phyloP scores from a whole-genome alignment of 2,329 filamentous ascomycete genomes.

The Bretziella fagacearum region DNA sequence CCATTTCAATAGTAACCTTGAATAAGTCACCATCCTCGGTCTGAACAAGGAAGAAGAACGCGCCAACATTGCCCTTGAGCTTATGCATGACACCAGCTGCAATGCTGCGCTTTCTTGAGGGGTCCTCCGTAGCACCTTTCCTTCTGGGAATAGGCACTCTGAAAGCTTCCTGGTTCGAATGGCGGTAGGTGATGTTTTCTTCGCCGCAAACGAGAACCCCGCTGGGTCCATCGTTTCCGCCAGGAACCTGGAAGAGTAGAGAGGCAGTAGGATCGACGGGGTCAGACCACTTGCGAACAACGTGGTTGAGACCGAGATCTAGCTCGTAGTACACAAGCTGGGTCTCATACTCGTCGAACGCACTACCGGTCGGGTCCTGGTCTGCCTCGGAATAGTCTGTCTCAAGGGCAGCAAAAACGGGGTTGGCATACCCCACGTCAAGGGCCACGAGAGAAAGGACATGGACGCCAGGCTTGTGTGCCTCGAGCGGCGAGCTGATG shows the following conservation, averaged over 20 bases:
- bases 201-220: conserved; percentile 90
- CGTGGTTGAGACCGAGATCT: conserved; percentile 89
- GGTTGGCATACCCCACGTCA: conserved; percentile 94
- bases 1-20: conserved; percentile 87
- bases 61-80: conserved; percentile 61
- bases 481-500: conserved; percentile 92
- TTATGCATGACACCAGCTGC: conserved; percentile 94
- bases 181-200: conserved; percentile 91
- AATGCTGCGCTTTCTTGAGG: conserved; percentile 73
- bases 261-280: conserved; percentile 79
- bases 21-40: conserved; percentile 97
- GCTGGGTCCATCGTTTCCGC: conserved; percentile 82
- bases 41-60: conserved; percentile 94
- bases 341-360: conserved; percentile 68
- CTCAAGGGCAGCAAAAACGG: conserved; percentile 87
- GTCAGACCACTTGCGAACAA: conserved; percentile 92
- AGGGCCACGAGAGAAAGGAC: conserved; percentile 77
- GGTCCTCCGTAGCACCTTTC: conserved; percentile 77
- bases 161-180: conserved; percentile 83
- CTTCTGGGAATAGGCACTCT: conserved; percentile 78
- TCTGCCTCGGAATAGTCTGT: conserved; percentile 85
- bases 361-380: conserved; percentile 73
- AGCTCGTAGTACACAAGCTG: conserved; percentile 94
- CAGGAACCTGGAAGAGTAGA: conserved; percentile 86
- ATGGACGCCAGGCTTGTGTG: conserved; percentile 79